Evolutionary conservation across 768 basidiomycete genomes (phyloP).

Genomic region (Mrakia blollopis): DNA sequence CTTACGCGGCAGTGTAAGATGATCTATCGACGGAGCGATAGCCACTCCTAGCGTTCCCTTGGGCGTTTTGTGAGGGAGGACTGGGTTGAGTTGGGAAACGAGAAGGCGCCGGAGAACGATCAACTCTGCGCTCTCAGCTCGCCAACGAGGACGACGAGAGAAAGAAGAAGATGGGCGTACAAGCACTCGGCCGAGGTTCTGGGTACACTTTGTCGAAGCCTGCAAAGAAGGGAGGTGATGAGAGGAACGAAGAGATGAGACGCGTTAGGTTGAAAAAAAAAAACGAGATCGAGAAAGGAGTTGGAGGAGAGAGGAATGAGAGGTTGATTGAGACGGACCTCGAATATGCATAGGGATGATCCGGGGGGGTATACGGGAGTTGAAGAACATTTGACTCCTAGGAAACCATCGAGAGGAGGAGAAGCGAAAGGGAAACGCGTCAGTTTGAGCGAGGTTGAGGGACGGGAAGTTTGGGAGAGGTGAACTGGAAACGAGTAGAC

Average conservation of each 20-base stretch:
- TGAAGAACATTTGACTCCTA: constrained; percentile 20
- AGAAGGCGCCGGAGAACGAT: background rate
- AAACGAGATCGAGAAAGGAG: background rate
- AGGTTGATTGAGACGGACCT: background rate
- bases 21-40: background rate
- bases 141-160: too few species aligned
- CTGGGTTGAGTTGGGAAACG: background rate
- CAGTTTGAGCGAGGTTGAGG: background rate
- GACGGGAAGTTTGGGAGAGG: too few species aligned
- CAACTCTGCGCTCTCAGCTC: background rate
- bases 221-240: background rate
- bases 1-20: background rate
- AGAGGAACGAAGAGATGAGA: background rate
- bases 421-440: background rate
- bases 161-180: background rate
- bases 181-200: constrained; percentile 13
- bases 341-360: constrained; percentile 21
- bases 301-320: background rate
- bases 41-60: background rate
- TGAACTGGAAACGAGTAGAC: background rate
- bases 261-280: background rate
- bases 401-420: background rate
- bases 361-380: constrained; percentile 6
- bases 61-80: constrained; percentile 2
- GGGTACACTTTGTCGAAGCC: constrained; percentile 23